Percentiles rank a stretch among this genome's conserved stretches.
phyloP scores from a whole-genome alignment of 1,284 basidiomycete species.

The Melampsora americana region DNA sequence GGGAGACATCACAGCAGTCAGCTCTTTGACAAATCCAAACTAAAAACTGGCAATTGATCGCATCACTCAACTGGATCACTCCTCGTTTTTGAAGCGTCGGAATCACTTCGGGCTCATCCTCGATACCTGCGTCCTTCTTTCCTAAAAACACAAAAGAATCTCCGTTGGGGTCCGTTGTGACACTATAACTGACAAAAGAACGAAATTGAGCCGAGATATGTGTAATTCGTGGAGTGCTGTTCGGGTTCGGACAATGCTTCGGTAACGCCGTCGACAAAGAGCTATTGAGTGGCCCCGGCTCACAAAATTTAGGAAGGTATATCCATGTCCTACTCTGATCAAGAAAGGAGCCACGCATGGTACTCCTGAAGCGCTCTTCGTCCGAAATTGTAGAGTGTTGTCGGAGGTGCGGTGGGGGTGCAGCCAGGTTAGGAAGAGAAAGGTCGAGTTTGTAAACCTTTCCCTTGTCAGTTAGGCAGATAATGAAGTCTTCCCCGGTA shows the following conservation, averaged over 20 bases:
- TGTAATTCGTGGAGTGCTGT: slow-evolving; percentile 8
- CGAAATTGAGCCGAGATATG: slow-evolving; percentile 38
- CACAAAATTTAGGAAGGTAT: slow-evolving; percentile 34
- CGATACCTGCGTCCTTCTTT: background rate
- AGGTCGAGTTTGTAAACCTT: slow-evolving; percentile 40
- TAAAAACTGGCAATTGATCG: background rate
- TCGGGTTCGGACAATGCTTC: background rate
- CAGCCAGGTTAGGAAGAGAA: background rate
- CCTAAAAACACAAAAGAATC: slow-evolving; percentile 43
- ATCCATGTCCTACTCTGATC: slow-evolving; percentile 17
- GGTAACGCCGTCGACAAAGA: slow-evolving; percentile 13
- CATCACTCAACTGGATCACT: slow-evolving; percentile 38
- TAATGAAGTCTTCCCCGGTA: slow-evolving; percentile 35
- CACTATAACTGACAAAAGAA: slow-evolving; percentile 35
- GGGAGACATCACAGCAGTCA: background rate
- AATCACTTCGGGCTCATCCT: slow-evolving; percentile 30
- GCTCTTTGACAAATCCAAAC: background rate
- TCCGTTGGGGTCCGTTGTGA: background rate
- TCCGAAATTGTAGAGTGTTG: slow-evolving; percentile 13
- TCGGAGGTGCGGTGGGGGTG: background rate
- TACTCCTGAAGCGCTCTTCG: background rate
- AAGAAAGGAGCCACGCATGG: slow-evolving; percentile 18
- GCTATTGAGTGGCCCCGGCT: background rate
- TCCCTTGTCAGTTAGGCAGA: slow-evolving; percentile 17
- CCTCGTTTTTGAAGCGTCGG: slow-evolving; percentile 28